phyloP scores from a whole-genome alignment of 2,329 filamentous ascomycete species.

The Calonectria pauciramosa region DNA sequence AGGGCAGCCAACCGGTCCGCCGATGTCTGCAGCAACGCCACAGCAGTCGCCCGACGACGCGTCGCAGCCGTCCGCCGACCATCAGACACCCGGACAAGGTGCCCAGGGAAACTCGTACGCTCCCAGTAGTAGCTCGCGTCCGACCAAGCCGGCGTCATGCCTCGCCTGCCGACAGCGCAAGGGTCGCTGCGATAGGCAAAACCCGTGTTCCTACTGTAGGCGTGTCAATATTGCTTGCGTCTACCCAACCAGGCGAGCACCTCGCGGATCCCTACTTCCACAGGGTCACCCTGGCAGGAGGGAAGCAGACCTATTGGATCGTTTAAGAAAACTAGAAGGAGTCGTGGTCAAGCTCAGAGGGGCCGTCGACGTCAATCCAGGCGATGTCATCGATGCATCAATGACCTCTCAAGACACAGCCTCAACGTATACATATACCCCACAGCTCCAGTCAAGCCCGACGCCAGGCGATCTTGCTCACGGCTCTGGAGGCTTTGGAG shows the following conservation, averaged over 20 bases:
- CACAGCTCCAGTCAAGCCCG: neutral
- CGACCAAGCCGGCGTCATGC: neutral
- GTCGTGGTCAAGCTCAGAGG: neutral
- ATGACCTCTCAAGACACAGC: neutral
- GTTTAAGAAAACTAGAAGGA: neutral
- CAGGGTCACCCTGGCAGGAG: neutral
- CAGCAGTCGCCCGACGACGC: neutral
- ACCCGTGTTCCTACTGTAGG: neutral
- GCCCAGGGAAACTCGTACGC: neutral
- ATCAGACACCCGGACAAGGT: neutral
- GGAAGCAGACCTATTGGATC: neutral
- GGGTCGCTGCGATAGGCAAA: neutral
- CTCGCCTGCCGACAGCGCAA: neutral
- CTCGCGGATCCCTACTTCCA: slow-evolving; percentile 1
- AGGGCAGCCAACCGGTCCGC: neutral
- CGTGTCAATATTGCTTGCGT: slow-evolving; percentile 3
- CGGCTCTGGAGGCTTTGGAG: neutral
- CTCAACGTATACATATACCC: neutral
- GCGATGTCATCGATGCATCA: neutral
- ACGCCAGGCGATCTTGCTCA: neutral
- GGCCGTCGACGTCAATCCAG: neutral
- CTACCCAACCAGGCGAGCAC: neutral
- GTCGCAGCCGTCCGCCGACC: neutral
- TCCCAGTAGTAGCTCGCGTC: neutral
- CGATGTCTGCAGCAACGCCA: neutral